Base-by-base conservation (phyloP, 2,329 filamentous ascomycete species). In the Blumeria graminis region DNA sequence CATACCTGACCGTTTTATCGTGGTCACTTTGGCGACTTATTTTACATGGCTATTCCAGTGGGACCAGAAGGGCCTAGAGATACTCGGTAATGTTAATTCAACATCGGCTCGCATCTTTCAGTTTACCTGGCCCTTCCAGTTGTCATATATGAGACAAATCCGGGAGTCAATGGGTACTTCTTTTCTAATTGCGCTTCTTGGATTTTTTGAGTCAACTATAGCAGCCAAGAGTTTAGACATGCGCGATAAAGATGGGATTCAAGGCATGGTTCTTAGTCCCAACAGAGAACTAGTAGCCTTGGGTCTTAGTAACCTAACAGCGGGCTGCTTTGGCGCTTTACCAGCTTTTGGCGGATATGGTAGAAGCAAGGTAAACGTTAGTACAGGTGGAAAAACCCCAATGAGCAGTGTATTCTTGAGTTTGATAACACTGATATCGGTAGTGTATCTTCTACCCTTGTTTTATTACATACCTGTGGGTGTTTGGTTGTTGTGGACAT, bases 201-300 rank as follows among this genome's bases (percentile, higher is more conserved):
- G 92, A n/a, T 98, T 98, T 69, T 98, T 98, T 64, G 92, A 98
- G 69, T 94, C 87, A 2, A 94, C 88, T 0, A 88, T 98, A 11
- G 92, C 92, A 0, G 92, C 92, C 38, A 96, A 96, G 70, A 90
- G 86, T 60, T 71, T 98, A 2, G 84, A 84, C 13, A 72, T 72
- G 52, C 73, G 72, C 6, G 68, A 66, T 10, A 71, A 78, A 45
- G 78, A 82, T 60, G 78, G 78, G 9, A 82, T 95, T 35, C 77
- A 85, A 58, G 84, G 81, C 35, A 86, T 95, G 66, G 78, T 84
- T 55, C 74, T 95, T 45, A 94, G 88, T 65, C 79, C 92, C 1
- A 98, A 98, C 66, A 77, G 92, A 52, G 92, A 98, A 67, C 80
- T 98, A 61, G 86, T 96, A 55, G 90, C 92, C 0, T 74, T 98